Evolutionary conservation across 2,329 filamentous ascomycete species (phyloP).

Genomic region (Fusarium euwallaceae): DNA sequence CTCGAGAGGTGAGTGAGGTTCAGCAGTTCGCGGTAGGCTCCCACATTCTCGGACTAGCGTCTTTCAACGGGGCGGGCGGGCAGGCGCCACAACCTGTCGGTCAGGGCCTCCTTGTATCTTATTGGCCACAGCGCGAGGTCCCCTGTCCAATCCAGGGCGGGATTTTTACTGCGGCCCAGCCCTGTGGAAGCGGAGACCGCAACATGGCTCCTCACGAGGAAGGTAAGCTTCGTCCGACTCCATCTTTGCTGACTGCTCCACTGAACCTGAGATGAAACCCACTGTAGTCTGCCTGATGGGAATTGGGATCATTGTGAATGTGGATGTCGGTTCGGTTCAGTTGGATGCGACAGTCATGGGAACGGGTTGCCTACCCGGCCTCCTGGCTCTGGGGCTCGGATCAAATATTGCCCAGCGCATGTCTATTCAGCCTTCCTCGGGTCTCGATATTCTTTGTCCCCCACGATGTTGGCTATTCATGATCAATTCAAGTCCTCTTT

Average conservation of each 20-base stretch:
- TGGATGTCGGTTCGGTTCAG: not conserved
- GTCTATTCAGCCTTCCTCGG: slow-evolving; percentile 2
- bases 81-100: slow-evolving; percentile 29
- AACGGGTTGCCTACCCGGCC: not conserved
- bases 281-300: slow-evolving; percentile 2
- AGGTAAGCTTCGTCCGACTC: not conserved
- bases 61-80: slow-evolving; percentile 34
- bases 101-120: slow-evolving; percentile 17
- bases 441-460: slow-evolving; percentile 29
- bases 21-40: slow-evolving; percentile 25
- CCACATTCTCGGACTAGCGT: slow-evolving; percentile 15
- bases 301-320: not conserved
- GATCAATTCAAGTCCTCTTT: slow-evolving; percentile 1
- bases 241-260: slow-evolving; percentile 15
- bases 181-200: slow-evolving; percentile 33
- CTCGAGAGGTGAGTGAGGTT: slow-evolving; percentile 14
- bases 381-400: slow-evolving; percentile 18
- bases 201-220: not conserved
- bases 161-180: slow-evolving; percentile 34
- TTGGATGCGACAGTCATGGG: not conserved
- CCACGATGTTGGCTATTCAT: not conserved
- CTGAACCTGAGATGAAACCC: slow-evolving; percentile 21
- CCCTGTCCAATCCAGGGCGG: slow-evolving; percentile 21
- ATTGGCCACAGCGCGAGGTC: slow-evolving; percentile 14
- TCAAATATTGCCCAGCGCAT: slow-evolving; percentile 29